phyloP scores from a whole-genome alignment of 495 filamentous ascomycete genomes.

The Pyrenula aspistea region DNA sequence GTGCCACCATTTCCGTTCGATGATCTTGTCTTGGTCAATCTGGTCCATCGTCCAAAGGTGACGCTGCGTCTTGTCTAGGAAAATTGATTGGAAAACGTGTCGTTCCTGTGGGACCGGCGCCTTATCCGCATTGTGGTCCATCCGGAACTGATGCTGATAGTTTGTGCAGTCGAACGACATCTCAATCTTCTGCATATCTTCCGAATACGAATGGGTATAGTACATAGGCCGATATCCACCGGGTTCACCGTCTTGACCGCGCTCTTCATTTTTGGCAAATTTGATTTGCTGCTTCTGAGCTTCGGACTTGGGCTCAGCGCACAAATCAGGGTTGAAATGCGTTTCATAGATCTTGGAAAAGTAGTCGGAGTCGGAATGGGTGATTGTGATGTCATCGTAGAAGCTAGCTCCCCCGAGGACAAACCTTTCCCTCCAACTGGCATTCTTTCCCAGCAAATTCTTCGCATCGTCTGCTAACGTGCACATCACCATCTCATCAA shows the following conservation, averaged over 20 bases:
- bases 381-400: slow-evolving; percentile 75
- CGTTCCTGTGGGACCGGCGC: slow-evolving; percentile 32
- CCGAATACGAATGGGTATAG: slow-evolving; percentile 56
- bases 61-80: slow-evolving; percentile 51
- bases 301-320: slow-evolving; percentile 32
- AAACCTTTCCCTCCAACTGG: slow-evolving; percentile 50
- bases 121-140: slow-evolving; percentile 24
- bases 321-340: slow-evolving; percentile 40
- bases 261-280: slow-evolving; percentile 36
- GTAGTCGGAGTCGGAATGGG: slow-evolving; percentile 64
- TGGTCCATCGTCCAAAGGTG: slow-evolving; percentile 61
- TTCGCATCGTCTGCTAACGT: slow-evolving; percentile 59
- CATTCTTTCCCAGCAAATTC: slow-evolving; percentile 47
- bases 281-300: slow-evolving; percentile 36
- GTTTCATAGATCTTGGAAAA: slow-evolving; percentile 69
- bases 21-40: slow-evolving; percentile 58
- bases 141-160: slow-evolving; percentile 73
- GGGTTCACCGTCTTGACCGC: slow-evolving; percentile 11
- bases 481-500: slow-evolving; percentile 65
- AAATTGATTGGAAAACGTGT: slow-evolving; percentile 79
- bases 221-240: slow-evolving; percentile 68
- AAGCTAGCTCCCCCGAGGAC: slow-evolving; percentile 68
- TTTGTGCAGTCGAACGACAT: slow-evolving; percentile 82
- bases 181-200: slow-evolving; percentile 59
- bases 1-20: slow-evolving; percentile 73